Evolutionary conservation across 1,284 basidiomycete species (phyloP).

Genomic region (Sphagnurus paluster): DNA sequence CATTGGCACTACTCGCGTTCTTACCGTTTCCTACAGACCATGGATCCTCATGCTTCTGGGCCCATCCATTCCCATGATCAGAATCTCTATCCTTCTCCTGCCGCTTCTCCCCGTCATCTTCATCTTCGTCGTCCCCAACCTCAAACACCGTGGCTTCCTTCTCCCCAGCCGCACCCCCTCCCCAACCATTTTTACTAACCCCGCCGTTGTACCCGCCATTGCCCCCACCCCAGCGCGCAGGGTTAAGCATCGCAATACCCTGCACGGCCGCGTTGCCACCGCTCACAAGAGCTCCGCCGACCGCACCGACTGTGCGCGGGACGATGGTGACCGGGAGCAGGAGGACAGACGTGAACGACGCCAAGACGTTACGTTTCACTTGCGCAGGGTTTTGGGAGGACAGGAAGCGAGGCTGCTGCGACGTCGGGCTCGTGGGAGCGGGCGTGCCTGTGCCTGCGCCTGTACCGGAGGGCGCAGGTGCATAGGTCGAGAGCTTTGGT

Average conservation of each 20-base stretch:
- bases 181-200: conserved; percentile 17
- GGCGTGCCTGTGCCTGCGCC: conserved; percentile 13
- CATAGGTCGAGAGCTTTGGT: conserved; percentile 11
- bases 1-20: conserved; percentile 3
- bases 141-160: conserved; percentile 59
- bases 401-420: conserved; percentile 61
- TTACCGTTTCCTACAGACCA: conserved; percentile 2
- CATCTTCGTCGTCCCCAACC: conserved; percentile 56
- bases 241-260: conserved; percentile 86
- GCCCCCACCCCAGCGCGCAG: conserved; percentile 69
- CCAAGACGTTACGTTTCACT: conserved; percentile 90
- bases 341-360: conserved; percentile 88
- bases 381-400: conserved; percentile 86
- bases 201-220: conserved; percentile 14
- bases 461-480: background rate
- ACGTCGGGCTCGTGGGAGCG: too few relatives aligned
- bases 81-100: conserved; percentile 14
- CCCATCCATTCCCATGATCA: conserved; percentile 13
- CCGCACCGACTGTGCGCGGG: conserved; percentile 81
- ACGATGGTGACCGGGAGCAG: conserved; percentile 95
- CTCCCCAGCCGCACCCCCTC: conserved; percentile 22
- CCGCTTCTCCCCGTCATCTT: conserved; percentile 30
- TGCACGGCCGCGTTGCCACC: conserved; percentile 79
- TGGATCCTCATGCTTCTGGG: conserved; percentile 15
- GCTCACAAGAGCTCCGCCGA: conserved; percentile 72